Conservation (phyloP, 768 basidiomycete species). For the Pisolithus albus region DNA sequence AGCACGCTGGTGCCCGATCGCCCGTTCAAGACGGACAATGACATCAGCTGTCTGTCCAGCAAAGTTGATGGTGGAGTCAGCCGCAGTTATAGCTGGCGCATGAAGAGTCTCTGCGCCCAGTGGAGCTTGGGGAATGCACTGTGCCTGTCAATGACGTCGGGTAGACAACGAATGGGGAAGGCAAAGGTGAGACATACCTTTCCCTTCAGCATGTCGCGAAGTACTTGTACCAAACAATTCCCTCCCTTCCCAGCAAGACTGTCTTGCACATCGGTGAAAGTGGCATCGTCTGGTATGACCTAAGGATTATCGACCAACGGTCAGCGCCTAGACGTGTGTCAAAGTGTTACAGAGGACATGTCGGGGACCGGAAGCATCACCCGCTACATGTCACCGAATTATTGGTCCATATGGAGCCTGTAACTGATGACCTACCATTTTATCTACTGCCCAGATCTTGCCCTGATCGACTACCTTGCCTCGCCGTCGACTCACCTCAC, state of each 20-base stretch:
- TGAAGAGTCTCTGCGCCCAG: constrained; percentile 27
- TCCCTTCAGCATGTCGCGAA: constrained; percentile 56
- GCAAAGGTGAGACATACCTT: constrained; percentile 32
- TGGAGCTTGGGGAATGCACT: constrained; percentile 39
- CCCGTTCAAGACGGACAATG: constrained; percentile 19
- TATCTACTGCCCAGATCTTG: constrained; percentile 50
- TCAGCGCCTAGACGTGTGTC: not conserved
- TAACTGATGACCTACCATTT: constrained; percentile 41
- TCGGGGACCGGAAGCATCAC: too few species aligned
- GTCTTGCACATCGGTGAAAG: constrained; percentile 52
- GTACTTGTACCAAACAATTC: constrained; percentile 58
- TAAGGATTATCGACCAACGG: constrained; percentile 19
- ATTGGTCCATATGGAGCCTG: not conserved
- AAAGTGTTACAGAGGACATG: too few species aligned
- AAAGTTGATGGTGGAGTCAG: constrained; percentile 1
- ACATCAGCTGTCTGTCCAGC: not conserved
- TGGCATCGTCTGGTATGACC: constrained; percentile 45
- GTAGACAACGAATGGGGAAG: not conserved
- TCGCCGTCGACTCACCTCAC: constrained; percentile 41
- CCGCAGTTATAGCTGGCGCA: constrained; percentile 39
- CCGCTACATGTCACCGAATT: not conserved
- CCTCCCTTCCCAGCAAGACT: constrained; percentile 60
- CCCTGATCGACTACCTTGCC: constrained; percentile 70
- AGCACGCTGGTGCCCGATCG: constrained; percentile 24
- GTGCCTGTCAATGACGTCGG: constrained; percentile 33